Evolutionary conservation across 805 yeast species (phyloP), one percentile per base, ranked within the genome.

Genomic region (Wickerhamiella hasegawae): DNA sequence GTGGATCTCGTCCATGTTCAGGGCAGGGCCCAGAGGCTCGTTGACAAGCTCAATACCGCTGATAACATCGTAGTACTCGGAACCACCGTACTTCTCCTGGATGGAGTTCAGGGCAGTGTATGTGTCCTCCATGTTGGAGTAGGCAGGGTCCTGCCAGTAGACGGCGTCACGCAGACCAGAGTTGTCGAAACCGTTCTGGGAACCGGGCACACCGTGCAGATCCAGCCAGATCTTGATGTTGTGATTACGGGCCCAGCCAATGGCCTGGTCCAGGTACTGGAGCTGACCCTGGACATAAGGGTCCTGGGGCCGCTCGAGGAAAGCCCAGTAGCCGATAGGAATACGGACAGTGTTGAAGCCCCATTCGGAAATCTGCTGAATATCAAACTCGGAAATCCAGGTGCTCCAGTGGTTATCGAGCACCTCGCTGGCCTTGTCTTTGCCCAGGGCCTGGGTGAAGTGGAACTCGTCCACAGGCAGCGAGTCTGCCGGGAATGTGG

Each of bases 281-380:
- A 60, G 69, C 57, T 80, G 94, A 23, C 96, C 96, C 50, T 68
- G 72, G 23, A 83, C 90, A 49, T 82, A 85, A 3, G 96, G 94
- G 53, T 85, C 96, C 36, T 62, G 62, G 16, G 63, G 68, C 31
- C 70, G 60, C 5, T 57, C 49, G 32, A 65, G 51, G 54, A 80
- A 82, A 8, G 94, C 94, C 97, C 97, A 87, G 60, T 85, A 85
- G 9, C 95, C 95, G 37, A 85, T 71, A 31, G 97, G 96, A 40
- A 85, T 76, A 49, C 96, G 72, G 16, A 83, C 94, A 44, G 76
- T 63, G 57, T 85, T 87, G 43, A 85, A 35, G 3, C 50, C 50
- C 47, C 47, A 46, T 16, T 28, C 24, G 3, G 40, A 64, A 35
- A 85, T 80, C 36, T 62, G 51, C 33, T 56, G 45, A 47, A 87